Evolutionary conservation across 352 stramenopile species (phyloP).

Genomic region (Pythium insidiosum): DNA sequence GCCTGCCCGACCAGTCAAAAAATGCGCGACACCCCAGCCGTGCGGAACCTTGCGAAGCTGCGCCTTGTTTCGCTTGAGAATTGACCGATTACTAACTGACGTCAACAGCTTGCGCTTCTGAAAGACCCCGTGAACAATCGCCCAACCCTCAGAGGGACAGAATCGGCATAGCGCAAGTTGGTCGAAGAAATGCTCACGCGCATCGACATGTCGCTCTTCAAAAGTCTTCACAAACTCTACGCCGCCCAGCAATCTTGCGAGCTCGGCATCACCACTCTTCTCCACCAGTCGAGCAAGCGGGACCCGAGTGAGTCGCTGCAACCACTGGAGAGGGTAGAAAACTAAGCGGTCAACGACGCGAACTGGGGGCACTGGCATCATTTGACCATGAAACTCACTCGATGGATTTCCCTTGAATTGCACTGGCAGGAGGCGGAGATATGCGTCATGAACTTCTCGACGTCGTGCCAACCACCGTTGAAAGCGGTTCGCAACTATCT

Average conservation of each 20-base stretch:
- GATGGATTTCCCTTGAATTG: conserved; percentile 46
- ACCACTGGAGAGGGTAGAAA: conserved; percentile 48
- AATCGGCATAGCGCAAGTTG: conserved; percentile 48
- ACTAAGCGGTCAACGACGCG: conserved; percentile 55
- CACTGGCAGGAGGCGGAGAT: conserved; percentile 35
- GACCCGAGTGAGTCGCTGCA: conserved; percentile 42
- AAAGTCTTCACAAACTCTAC: conserved; percentile 65
- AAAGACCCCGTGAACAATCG: conserved; percentile 75
- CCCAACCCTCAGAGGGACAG: conserved; percentile 61
- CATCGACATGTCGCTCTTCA: conserved; percentile 50
- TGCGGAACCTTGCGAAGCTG: conserved; percentile 36
- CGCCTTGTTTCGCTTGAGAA: conserved; percentile 6
- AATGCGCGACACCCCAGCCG: conserved; percentile 72
- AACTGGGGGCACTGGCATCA: conserved; percentile 48
- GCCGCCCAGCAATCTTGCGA: conserved; percentile 52
- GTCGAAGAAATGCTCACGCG: conserved; percentile 37
- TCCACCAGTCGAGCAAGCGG: conserved; percentile 39
- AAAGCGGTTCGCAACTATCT: conserved; percentile 46
- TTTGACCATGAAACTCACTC: conserved; percentile 17
- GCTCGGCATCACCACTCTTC: conserved; percentile 32
- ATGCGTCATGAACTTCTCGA: conserved; percentile 41
- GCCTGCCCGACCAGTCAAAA: conserved; percentile 35
- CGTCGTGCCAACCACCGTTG: conserved; percentile 37
- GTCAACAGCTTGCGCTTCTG: conserved; percentile 20
- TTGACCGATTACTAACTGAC: neutral